Percentiles rank a stretch among this genome's conserved stretches.
Evolutionary conservation across 78 protist species (phyloP).

Genomic region (Acrasis kona): DNA sequence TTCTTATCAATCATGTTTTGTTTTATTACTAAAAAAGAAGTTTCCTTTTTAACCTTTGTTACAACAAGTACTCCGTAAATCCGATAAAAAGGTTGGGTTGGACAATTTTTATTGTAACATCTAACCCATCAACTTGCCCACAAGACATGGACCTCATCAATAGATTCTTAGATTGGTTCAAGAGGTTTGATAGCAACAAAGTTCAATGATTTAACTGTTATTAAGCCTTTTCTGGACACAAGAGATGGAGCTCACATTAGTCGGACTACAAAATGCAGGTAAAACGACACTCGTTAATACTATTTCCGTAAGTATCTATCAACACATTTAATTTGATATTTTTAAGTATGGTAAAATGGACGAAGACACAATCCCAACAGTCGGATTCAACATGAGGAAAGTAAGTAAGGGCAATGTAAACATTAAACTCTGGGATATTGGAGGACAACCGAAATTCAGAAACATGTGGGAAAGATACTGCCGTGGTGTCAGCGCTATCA

Average conservation of each 20-base stretch:
- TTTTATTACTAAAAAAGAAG: too few relatives aligned
- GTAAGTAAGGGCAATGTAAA: slow-evolving; percentile 86
- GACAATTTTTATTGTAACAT: too few relatives aligned
- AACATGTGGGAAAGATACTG: slow-evolving; percentile 96
- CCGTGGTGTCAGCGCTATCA: slow-evolving; percentile 87
- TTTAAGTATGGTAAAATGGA: slow-evolving; percentile 15
- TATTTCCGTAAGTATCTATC: slow-evolving; percentile 19
- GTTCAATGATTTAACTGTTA: too few relatives aligned
- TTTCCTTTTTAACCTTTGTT: too few relatives aligned
- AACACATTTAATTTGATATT: not conserved
- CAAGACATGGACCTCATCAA: too few relatives aligned
- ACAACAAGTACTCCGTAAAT: too few relatives aligned
- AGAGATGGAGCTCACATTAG: slow-evolving; percentile 94
- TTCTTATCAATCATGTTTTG: too few relatives aligned
- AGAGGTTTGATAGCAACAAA: too few relatives aligned
- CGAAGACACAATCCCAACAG: slow-evolving; percentile 90
- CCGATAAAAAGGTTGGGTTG: too few relatives aligned
- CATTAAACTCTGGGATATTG: slow-evolving; percentile 74
- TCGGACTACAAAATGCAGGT: slow-evolving; percentile 92
- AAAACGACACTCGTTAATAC: slow-evolving; percentile 91
- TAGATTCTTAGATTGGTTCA: too few relatives aligned
- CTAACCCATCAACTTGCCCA: too few relatives aligned
- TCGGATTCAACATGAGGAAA: slow-evolving; percentile 90
- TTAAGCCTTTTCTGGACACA: slow-evolving; percentile 60
- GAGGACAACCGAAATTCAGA: slow-evolving; percentile 94